Evolutionary conservation across 2,329 filamentous ascomycete genomes (phyloP), one percentile per base, ranked within the genome.

Genomic region (Diaporthe eres): DNA sequence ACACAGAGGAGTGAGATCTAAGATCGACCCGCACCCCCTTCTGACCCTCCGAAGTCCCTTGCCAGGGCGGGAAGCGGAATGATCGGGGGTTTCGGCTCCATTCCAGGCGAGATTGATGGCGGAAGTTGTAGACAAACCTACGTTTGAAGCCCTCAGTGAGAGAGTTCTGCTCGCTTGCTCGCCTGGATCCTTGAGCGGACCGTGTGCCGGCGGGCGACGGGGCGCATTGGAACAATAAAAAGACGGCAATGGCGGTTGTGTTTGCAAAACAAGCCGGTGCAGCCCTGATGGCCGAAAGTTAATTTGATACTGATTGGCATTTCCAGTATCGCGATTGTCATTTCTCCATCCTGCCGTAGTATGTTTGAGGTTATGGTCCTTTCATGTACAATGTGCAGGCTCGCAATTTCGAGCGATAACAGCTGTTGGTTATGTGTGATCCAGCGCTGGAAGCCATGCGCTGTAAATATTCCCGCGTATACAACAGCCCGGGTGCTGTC

Each of bases 41-140:
- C 65, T 22, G 31, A 42, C 60, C 42, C 39, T 49, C 61, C 65
- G 49, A 55, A 28, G 39, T 12, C 65, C 65, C 49, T 70, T 22
- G 65, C 34, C 65, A 51, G 65, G 47, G 49, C 65, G 65, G 65
- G 49, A 70, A 70, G 65, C 65, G 65, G 65, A 70, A 70, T 70
- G 65, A 70, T 55, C 34, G 65, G 65, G 65, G 47, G 65, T 42
- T 70, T 70, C 49, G 65, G 65, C 65, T 51, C 31, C 65, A 55
- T 70, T 70, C 65, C 65, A 70, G 65, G 65, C 65, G 65, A 70
- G 65, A 70, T 70, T 70, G 65, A 70, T 70, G 65, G 65, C 65
- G 65, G 42, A 65, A 47, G 61, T 49, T 65, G 42, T 49, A 65
- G 61, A 49, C 61, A 47, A 31, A 31, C 34, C 15, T 55, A 28